A percentile compares a stretch with the other conserved stretches of the same genome.
These are phyloP conservation scores for Fusarium newnesense DNA, from an alignment of 2,329 filamentous ascomycete species.

Conservation along the genomic window DNA sequence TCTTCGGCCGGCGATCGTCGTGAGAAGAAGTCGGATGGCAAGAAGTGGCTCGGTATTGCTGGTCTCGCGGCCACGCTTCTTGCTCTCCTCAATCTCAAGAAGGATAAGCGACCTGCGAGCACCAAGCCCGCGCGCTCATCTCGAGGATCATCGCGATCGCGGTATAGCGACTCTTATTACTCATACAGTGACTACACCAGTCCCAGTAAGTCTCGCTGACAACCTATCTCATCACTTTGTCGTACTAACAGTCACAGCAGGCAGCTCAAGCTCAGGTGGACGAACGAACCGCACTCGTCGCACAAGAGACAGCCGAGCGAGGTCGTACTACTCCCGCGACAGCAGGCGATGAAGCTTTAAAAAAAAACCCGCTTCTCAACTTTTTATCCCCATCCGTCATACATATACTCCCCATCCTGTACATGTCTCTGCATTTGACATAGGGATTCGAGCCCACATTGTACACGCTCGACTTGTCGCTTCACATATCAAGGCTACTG, in stretches of 20 bases:
- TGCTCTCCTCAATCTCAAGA: slow-evolving; percentile 64
- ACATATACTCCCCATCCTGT: slow-evolving; percentile 34
- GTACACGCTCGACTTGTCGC: slow-evolving; percentile 34
- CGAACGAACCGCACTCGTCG: slow-evolving; percentile 52
- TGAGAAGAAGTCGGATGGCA: slow-evolving; percentile 59
- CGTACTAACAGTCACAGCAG: slow-evolving; percentile 47
- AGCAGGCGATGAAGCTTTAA: slow-evolving; percentile 30
- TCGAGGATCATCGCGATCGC: slow-evolving; percentile 57
- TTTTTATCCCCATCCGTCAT: slow-evolving; percentile 6
- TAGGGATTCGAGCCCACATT: slow-evolving; percentile 30
- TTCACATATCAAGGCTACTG: slow-evolving; percentile 37
- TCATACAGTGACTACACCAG: slow-evolving; percentile 62
- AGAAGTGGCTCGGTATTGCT: slow-evolving; percentile 64
- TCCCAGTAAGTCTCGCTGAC: slow-evolving; percentile 59
- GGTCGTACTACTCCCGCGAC: slow-evolving; percentile 48
- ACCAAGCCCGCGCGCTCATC: slow-evolving; percentile 52
- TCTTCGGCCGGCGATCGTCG: slow-evolving; percentile 54
- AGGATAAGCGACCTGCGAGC: slow-evolving; percentile 58
- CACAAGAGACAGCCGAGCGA: slow-evolving; percentile 47
- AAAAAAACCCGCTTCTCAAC: slow-evolving; percentile 11
- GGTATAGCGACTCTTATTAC: slow-evolving; percentile 64
- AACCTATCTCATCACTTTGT: background rate
- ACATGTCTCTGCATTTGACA: slow-evolving; percentile 41
- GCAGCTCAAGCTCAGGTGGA: slow-evolving; percentile 59
- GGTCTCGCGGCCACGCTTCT: slow-evolving; percentile 62